Evolutionary conservation across 108 stramenopile species (phyloP), one percentile per base, ranked within the genome.

Genomic region (Epipyxis sp.): DNA sequence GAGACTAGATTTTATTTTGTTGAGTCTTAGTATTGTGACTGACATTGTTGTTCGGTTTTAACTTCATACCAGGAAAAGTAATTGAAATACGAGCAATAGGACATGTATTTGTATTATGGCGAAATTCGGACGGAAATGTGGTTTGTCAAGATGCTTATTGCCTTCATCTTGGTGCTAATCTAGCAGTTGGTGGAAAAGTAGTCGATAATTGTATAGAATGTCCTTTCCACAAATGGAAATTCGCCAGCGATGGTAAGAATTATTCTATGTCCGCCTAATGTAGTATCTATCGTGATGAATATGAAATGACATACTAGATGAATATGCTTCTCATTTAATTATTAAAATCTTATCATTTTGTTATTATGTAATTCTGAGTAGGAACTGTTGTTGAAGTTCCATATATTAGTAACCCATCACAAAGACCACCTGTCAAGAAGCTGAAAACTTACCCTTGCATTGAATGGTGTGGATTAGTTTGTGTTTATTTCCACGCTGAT

Each of bases 201-300:
- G 77, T 41, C 6, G 69, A 77, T n/a, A 76, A 74, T 0, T 58
- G 40, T 41, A 29, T 82, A 20, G 41, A 1, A 44, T 82, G 81
- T 30, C 81, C 81, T 27, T 82, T 82, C 39, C 81, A 82, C 68
- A 59, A 67, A 30, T 82, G 81, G 81, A 27, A 74, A 10, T 78
- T 82, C 30, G 77, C 77, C 65, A 59, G 57, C 13, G 1, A 77
- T 27, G 81, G 81, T 69, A 32, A 71, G 54, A n/a, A n/a, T n/a
- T n/a, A n/a, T n/a, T n/a, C n/a, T n/a, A n/a, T n/a, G n/a, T n/a
- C n/a, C n/a, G n/a, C n/a, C n/a, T n/a, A n/a, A n/a, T n/a, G n/a
- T n/a, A n/a, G n/a, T n/a, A n/a, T n/a, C n/a, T n/a, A n/a, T n/a
- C n/a, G n/a, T n/a, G n/a, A n/a, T n/a, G n/a, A n/a, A n/a, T n/a